Evolutionary conservation across 495 filamentous ascomycete species (phyloP).

Genomic region (Paragyromitra xinjiangensis): DNA sequence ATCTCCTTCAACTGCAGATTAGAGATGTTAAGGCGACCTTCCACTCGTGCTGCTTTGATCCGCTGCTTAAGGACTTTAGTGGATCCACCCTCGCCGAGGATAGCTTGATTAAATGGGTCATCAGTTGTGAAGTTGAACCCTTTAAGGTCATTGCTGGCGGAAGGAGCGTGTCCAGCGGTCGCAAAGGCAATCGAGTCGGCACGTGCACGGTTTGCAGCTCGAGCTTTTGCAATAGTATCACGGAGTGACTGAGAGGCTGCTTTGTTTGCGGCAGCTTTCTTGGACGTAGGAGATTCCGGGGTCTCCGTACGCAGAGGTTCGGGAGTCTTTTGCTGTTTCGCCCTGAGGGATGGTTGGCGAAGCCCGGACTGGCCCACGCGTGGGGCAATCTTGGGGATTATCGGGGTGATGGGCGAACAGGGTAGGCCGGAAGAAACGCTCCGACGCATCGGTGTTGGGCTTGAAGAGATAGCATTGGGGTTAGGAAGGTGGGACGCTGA

Average conservation of each 20-base stretch:
- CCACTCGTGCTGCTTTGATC: conserved; percentile 76
- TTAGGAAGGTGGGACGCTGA: conserved; percentile 39
- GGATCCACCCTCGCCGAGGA: conserved; percentile 65
- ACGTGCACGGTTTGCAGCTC: conserved; percentile 74
- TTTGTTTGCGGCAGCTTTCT: conserved; percentile 60
- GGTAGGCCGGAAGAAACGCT: conserved; percentile 41
- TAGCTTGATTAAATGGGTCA: conserved; percentile 75
- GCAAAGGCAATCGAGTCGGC: conserved; percentile 61
- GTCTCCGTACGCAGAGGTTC: conserved; percentile 34
- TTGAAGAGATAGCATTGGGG: conserved; percentile 35
- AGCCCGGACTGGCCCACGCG: conserved; percentile 34
- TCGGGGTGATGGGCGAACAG: conserved; percentile 32
- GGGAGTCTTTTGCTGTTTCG: conserved; percentile 21
- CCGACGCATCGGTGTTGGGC: conserved; percentile 47
- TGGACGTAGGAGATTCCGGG: conserved; percentile 60
- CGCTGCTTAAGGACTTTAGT: conserved; percentile 77
- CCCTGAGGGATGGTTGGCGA: conserved; percentile 38
- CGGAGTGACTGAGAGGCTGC: conserved; percentile 76
- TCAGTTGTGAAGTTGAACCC: conserved; percentile 66
- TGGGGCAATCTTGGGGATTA: conserved; percentile 30
- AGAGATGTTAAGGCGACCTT: conserved; percentile 88
- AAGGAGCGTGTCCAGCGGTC: conserved; percentile 56
- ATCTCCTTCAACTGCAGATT: conserved; percentile 82
- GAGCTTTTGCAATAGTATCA: conserved; percentile 92
- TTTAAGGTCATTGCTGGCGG: conserved; percentile 61